A percentile compares a stretch with the other conserved stretches of the same genome.
Evolutionary conservation across 1,284 basidiomycete species (phyloP).

Genomic region (Puccinia brachypodii): DNA sequence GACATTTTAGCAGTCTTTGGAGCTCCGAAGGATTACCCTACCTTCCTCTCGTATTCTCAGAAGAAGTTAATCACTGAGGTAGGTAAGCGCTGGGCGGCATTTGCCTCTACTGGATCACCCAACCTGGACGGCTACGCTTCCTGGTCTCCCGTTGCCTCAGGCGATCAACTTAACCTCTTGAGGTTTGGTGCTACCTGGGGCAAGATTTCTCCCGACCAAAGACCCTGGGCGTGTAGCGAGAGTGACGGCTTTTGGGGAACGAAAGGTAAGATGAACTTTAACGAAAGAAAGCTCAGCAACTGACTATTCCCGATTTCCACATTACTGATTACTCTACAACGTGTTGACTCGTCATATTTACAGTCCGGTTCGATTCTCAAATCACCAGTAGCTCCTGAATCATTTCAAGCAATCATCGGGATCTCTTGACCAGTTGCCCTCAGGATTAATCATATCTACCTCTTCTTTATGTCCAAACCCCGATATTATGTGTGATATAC

Average conservation of each 20-base stretch:
- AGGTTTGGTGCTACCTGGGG: background rate
- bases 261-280: slow-evolving; percentile 11
- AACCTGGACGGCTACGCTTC: slow-evolving; percentile 58
- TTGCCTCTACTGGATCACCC: slow-evolving; percentile 66
- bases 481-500: background rate
- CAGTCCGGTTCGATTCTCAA: slow-evolving; percentile 23
- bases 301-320: background rate
- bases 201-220: background rate
- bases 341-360: background rate
- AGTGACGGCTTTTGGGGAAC: slow-evolving; percentile 26
- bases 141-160: slow-evolving; percentile 17
- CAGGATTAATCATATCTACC: background rate
- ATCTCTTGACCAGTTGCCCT: background rate
- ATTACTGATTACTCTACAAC: background rate
- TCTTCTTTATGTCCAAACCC: background rate
- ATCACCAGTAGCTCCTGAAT: background rate
- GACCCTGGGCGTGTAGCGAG: slow-evolving; percentile 35
- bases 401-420: background rate
- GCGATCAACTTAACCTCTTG: slow-evolving; percentile 23
- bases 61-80: slow-evolving; percentile 65
- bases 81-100: slow-evolving; percentile 69
- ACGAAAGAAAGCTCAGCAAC: background rate
- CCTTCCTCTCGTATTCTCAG: slow-evolving; percentile 59
- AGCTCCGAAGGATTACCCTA: slow-evolving; percentile 65
- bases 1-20: slow-evolving; percentile 62